phyloP scores from a whole-genome alignment of 2,329 filamentous ascomycete genomes.

The Xylaria sp. region DNA sequence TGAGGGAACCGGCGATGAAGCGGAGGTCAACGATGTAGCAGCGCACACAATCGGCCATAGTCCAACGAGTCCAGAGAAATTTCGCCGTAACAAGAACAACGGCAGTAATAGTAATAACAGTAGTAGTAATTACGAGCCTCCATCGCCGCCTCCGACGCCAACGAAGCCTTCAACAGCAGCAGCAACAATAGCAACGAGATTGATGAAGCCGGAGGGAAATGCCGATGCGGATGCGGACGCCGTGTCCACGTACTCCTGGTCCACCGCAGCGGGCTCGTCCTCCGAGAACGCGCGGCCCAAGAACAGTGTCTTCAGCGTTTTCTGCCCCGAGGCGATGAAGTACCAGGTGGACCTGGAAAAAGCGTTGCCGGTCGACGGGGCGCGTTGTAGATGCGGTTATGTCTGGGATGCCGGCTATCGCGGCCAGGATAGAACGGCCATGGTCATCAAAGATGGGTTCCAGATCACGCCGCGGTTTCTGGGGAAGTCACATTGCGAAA shows the following conservation, averaged over 20 bases:
- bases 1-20: neutral
- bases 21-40: neutral
- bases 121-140: slow-evolving; percentile 46
- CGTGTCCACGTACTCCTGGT: slow-evolving; percentile 38
- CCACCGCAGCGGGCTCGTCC: slow-evolving; percentile 8
- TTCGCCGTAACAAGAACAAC: neutral
- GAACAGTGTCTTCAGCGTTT: slow-evolving; percentile 55
- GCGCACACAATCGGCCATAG: neutral
- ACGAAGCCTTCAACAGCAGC: slow-evolving; percentile 19
- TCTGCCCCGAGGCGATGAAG: slow-evolving; percentile 55
- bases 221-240: slow-evolving; percentile 42
- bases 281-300: slow-evolving; percentile 35
- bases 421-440: slow-evolving; percentile 34
- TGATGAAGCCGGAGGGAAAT: slow-evolving; percentile 5
- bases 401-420: slow-evolving; percentile 46
- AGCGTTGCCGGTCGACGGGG: slow-evolving; percentile 42
- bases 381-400: slow-evolving; percentile 52
- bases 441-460: slow-evolving; percentile 54
- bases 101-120: slow-evolving; percentile 29
- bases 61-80: neutral
- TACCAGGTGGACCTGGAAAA: slow-evolving; percentile 53
- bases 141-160: slow-evolving; percentile 50
- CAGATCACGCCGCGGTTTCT: slow-evolving; percentile 54
- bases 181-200: too few species aligned
- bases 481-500: slow-evolving; percentile 55